Evolutionary conservation across 352 stramenopile genomes (phyloP).

Genomic region (Globisporangium ultimum): DNA sequence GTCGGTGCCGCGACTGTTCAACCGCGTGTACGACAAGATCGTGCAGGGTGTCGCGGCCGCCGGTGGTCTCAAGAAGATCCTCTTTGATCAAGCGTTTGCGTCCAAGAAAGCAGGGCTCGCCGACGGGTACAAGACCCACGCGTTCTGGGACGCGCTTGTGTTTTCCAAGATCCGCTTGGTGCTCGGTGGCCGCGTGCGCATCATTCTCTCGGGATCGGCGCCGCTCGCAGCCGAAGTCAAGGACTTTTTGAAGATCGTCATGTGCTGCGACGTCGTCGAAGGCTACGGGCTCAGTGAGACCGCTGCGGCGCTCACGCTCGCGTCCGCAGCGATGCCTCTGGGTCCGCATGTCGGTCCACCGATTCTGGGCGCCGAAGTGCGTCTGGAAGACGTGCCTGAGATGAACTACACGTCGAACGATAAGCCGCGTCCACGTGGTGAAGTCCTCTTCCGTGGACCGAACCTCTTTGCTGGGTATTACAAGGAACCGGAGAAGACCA

Average conservation of each 20-base stretch:
- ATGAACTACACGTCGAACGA: conserved; percentile 95
- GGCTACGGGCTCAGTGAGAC: conserved; percentile 97
- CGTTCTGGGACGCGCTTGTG: conserved; percentile 93
- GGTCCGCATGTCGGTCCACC: conserved; percentile 92
- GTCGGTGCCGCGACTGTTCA: conserved; percentile 93
- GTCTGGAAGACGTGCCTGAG: conserved; percentile 94
- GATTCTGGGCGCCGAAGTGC: conserved; percentile 84
- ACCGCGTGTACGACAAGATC: conserved; percentile 97
- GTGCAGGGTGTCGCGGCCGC: conserved; percentile 61
- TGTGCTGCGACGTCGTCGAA: conserved; percentile 91
- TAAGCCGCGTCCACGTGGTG: conserved; percentile 55
- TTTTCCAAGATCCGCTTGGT: conserved; percentile 94
- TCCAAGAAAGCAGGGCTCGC: conserved; percentile 51
- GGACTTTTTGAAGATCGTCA: conserved; percentile 95
- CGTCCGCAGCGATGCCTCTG: conserved; percentile 40
- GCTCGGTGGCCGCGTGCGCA: conserved; percentile 85
- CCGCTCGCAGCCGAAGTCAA: conserved; percentile 91
- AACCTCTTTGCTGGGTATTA: conserved; percentile 93
- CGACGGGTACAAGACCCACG: conserved; percentile 58
- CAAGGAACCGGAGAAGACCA: conserved; percentile 92
- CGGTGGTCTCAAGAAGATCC: conserved; percentile 56
- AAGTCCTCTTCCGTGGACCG: conserved; percentile 70
- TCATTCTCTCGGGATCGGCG: conserved; percentile 93
- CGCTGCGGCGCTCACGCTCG: conserved; percentile 77
- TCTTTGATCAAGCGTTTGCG: conserved; percentile 65